Conservation (phyloP, 768 basidiomycete species). For the Tremella yokohamensis region DNA sequence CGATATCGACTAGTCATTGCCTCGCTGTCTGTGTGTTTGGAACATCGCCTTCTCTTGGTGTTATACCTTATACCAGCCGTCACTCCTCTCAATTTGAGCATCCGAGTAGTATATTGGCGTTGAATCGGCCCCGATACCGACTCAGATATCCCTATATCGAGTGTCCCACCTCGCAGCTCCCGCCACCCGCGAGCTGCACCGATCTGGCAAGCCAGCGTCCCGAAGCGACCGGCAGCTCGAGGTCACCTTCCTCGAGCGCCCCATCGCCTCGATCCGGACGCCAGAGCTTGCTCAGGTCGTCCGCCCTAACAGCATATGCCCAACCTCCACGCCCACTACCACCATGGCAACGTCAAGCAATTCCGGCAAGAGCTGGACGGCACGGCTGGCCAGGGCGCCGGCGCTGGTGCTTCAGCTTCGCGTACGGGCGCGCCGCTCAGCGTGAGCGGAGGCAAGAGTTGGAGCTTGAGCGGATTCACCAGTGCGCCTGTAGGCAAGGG, state of each 20-base stretch:
- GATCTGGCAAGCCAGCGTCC: too few species aligned
- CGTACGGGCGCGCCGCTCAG: slow-evolving; percentile 16
- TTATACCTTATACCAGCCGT: too few species aligned
- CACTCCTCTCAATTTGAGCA: too few species aligned
- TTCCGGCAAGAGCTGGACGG: slow-evolving; percentile 46
- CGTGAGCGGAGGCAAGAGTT: slow-evolving; percentile 34
- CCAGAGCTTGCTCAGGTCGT: background rate
- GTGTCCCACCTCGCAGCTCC: too few species aligned
- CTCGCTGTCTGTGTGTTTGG: too few species aligned
- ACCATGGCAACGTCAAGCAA: slow-evolving; percentile 44
- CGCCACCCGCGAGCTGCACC: too few species aligned
- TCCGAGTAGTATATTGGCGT: too few species aligned
- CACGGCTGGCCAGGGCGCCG: slow-evolving; percentile 12
- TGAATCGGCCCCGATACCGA: too few species aligned
- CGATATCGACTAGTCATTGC: too few species aligned
- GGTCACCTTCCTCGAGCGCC: slow-evolving; percentile 41
- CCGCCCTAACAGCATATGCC: slow-evolving; percentile 25
- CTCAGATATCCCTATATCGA: too few species aligned
- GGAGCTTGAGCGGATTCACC: slow-evolving; percentile 31
- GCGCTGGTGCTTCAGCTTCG: slow-evolving; percentile 5
- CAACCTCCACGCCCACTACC: slow-evolving; percentile 45
- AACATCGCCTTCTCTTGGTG: too few species aligned
- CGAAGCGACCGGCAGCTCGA: slow-evolving; percentile 14
- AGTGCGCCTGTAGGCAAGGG: slow-evolving; percentile 22
- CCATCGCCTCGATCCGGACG: slow-evolving; percentile 4